Percentiles rank a stretch among this genome's conserved stretches.
Evolutionary conservation across 306 rosid species (phyloP).

Genomic region (Neltuma alba): DNA sequence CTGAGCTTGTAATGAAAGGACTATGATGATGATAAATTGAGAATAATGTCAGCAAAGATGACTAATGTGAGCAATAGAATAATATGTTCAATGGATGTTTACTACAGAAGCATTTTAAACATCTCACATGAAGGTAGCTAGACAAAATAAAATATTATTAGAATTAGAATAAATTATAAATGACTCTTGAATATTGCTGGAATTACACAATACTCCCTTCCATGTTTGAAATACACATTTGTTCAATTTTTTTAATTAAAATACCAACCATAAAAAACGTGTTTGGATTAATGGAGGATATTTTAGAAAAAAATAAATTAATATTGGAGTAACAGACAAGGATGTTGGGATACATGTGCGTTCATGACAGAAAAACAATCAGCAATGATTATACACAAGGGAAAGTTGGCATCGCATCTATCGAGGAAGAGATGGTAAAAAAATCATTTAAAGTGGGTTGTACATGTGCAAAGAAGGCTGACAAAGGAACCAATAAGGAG

Average conservation of each 20-base stretch:
- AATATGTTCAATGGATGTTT: background rate
- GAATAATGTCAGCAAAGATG: background rate
- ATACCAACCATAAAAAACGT: background rate
- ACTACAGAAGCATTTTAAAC: background rate
- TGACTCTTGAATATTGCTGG: background rate
- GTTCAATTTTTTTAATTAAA: background rate
- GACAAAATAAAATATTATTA: background rate
- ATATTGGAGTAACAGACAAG: no score
- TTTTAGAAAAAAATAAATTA: no score
- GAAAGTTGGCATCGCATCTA: no score
- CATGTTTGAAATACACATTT: background rate
- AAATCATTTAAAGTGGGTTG: no score
- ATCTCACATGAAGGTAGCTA: background rate
- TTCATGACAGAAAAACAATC: no score
- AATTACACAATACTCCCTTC: background rate
- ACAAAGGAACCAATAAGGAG: no score
- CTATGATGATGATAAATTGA: background rate
- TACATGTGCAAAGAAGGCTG: no score
- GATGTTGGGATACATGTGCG: no score
- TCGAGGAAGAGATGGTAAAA: no score
- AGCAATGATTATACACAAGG: no score
- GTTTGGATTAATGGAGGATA: no score
- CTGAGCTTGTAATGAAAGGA: conserved; percentile 18
- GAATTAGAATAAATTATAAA: background rate
- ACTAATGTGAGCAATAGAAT: background rate